phyloP scores from a whole-genome alignment of 2,329 filamentous ascomycete genomes.

The Eutypa lata region DNA sequence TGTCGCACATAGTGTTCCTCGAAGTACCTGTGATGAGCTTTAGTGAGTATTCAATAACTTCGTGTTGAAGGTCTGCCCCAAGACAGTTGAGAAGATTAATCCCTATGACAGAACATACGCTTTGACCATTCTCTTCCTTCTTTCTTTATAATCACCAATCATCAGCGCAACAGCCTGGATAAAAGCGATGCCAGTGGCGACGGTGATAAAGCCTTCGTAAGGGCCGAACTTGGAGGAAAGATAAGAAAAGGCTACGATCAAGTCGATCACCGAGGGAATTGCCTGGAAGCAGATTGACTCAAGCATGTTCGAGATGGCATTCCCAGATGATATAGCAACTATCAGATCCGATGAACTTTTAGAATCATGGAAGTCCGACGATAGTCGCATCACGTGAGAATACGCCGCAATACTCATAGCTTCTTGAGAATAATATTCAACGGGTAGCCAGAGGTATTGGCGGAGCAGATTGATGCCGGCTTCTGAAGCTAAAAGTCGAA shows the following conservation, averaged over 20 bases:
- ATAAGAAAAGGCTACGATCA: conserved; percentile 57
- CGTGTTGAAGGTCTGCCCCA: conserved; percentile 25
- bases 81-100: conserved; percentile 2
- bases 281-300: conserved; percentile 58
- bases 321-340: conserved; percentile 53
- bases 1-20: conserved; percentile 55
- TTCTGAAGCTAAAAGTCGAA: conserved; percentile 52
- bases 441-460: conserved; percentile 55
- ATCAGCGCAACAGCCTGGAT: conserved; percentile 51
- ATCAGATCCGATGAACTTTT: conserved; percentile 58
- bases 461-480: conserved; percentile 52
- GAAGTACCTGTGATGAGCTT: conserved; percentile 33
- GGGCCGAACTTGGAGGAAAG: conserved; percentile 56
- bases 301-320: conserved; percentile 51
- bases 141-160: conserved; percentile 46
- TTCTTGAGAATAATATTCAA: conserved; percentile 55
- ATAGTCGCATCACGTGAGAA: conserved; percentile 58
- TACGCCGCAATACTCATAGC: conserved; percentile 53
- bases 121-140: conserved; percentile 48
- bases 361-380: conserved; percentile 59
- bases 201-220: conserved; percentile 61
- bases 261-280: conserved; percentile 58
- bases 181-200: conserved; percentile 56
- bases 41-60: conserved; percentile 19
- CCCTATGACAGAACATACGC: conserved; percentile 28